Evolutionary conservation across 1,139 yeast species (phyloP).

Genomic region (Pichia sp.): DNA sequence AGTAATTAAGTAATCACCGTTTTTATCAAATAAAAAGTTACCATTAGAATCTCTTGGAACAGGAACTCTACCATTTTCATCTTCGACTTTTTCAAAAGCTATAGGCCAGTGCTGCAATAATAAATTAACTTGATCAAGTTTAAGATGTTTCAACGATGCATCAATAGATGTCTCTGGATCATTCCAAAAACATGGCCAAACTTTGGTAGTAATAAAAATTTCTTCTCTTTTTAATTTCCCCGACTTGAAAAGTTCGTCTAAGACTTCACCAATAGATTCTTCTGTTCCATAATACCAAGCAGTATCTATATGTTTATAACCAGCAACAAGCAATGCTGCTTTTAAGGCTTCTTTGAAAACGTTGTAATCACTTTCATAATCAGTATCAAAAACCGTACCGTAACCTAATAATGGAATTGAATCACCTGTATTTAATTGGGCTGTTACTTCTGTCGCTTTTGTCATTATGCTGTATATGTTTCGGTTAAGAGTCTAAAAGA

Average conservation of each 20-base stretch:
- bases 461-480: background rate
- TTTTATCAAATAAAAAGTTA: slow-evolving; percentile 11
- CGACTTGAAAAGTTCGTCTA: slow-evolving; percentile 58
- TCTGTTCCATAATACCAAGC: slow-evolving; percentile 69
- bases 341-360: slow-evolving; percentile 56
- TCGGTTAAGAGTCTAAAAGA: too few species aligned
- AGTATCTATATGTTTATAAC: slow-evolving; percentile 75
- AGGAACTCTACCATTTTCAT: slow-evolving; percentile 14
- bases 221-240: slow-evolving; percentile 44
- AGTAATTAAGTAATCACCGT: slow-evolving; percentile 37
- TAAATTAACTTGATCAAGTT: slow-evolving; percentile 43
- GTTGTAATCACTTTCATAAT: slow-evolving; percentile 44
- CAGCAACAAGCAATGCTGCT: slow-evolving; percentile 54
- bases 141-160: slow-evolving; percentile 31
- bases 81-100: slow-evolving; percentile 16
- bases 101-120: slow-evolving; percentile 48
- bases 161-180: slow-evolving; percentile 25
- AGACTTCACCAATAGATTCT: slow-evolving; percentile 57
- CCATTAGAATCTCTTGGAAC: slow-evolving; percentile 20
- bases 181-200: slow-evolving; percentile 41
- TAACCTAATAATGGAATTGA: slow-evolving; percentile 65
- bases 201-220: slow-evolving; percentile 72
- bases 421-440: slow-evolving; percentile 46
- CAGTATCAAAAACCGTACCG: slow-evolving; percentile 74
- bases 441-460: slow-evolving; percentile 3